Base-by-base conservation (phyloP, 2,329 filamentous ascomycete species). In the Sordariomycetes sp. region DNA sequence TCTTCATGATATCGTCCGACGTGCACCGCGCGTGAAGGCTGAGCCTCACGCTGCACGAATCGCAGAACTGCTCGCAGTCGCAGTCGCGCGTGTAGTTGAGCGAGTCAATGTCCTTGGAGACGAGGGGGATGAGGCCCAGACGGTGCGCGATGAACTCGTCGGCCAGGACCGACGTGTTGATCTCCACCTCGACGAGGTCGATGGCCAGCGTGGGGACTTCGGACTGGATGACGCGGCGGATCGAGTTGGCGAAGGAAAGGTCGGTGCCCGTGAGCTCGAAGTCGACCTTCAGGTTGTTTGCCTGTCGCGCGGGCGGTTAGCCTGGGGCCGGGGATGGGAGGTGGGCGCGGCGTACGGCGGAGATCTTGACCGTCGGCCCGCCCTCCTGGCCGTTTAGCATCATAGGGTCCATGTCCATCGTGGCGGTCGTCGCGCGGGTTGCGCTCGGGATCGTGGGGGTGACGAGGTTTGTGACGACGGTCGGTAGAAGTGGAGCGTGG, bases 121-220 rank as follows among this genome's bases (percentile, higher is more conserved):
- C 85, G 53, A 99, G 82, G 1, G 94, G 94, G 58, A 97, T 84
- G 53, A 97, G 82, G 35, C 94, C 92, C 15, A 99, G 80, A 52
- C 92, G 87, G 72, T 97, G 92, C 54, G 89, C 87, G 63, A 99
- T 85, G 71, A 97, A 96, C 72, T 99, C 92, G 72, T 99, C 92
- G 60, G 92, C 89, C 15, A 97, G 83, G 4, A 96, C 91, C n/a
- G 91, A 95, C 59, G 87, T 95, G 76, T 99, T 99, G 66, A 80
- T 81, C 67, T 95, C 86, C 62, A 99, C 85, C 70, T 97, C 90
- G 61, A 97, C 91, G 15, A 96, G 81, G 67, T 99, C 92, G 70
- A 97, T 91, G 61, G 94, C 91, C 65, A 97, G 85, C 25, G 90
- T 96, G 12, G 92, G 91, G 59, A 99, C 88, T 73, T 99, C 92